phyloP scores from a whole-genome alignment of 2,329 filamentous ascomycete species.

The Fusarium graminum region DNA sequence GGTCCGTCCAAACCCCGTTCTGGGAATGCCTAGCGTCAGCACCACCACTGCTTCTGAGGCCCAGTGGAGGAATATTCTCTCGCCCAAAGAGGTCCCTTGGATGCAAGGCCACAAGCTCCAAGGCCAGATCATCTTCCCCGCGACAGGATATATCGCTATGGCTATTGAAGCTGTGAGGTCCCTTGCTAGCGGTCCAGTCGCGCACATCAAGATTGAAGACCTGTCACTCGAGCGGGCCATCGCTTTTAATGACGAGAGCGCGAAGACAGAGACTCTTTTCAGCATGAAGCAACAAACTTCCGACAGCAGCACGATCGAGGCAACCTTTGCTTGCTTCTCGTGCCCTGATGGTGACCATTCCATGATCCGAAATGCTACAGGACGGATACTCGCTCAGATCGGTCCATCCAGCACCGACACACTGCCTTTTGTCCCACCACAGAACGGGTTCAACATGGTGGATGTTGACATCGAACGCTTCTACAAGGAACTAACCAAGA shows the following conservation, averaged over 20 bases:
- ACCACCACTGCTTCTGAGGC: neutral
- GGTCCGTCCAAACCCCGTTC: neutral
- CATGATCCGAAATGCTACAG: neutral
- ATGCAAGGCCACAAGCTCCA: neutral
- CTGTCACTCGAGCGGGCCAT: neutral
- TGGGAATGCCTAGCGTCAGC: constrained; percentile 1
- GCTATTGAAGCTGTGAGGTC: neutral
- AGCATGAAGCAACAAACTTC: neutral
- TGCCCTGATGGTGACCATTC: neutral
- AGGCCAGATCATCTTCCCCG: neutral
- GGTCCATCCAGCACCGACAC: neutral
- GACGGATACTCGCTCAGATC: neutral
- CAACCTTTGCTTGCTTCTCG: neutral
- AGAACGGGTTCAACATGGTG: neutral
- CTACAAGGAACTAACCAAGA: neutral
- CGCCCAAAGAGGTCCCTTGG: neutral
- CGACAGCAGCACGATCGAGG: neutral
- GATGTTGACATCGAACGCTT: neutral
- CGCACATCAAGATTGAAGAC: neutral
- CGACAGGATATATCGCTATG: neutral
- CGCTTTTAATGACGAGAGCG: neutral
- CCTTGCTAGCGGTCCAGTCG: neutral
- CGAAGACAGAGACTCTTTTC: neutral
- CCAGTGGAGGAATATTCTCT: neutral
- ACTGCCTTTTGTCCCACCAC: neutral